Evolutionary conservation across 495 filamentous ascomycete species (phyloP).

Genomic region (Tuber calosporum): DNA sequence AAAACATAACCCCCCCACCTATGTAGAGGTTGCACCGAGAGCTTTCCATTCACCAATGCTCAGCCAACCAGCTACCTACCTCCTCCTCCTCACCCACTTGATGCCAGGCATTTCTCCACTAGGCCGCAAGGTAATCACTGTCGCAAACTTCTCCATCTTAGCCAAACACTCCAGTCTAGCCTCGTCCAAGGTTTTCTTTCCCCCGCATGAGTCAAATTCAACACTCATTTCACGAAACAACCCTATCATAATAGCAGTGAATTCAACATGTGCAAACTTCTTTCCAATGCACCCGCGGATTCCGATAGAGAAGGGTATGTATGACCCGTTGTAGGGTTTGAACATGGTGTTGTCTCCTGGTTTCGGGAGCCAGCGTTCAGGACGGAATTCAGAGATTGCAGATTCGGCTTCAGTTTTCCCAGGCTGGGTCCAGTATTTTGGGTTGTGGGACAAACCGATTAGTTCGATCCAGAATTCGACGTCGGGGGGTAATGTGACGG

Average conservation of each 20-base stretch:
- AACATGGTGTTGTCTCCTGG: neutral
- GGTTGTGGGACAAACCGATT: neutral
- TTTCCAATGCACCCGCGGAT: slow-evolving; percentile 60
- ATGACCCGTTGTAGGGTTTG: neutral
- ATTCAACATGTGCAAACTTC: slow-evolving; percentile 70
- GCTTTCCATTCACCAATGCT: neutral
- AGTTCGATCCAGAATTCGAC: neutral
- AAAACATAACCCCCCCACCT: neutral
- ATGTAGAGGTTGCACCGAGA: neutral
- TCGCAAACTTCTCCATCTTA: neutral
- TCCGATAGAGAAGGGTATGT: slow-evolving; percentile 70
- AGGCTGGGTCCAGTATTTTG: neutral
- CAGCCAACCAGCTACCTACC: neutral
- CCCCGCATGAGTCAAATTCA: slow-evolving; percentile 46
- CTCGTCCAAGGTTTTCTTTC: neutral
- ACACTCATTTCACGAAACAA: slow-evolving; percentile 60
- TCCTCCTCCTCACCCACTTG: neutral
- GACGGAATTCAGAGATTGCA: neutral
- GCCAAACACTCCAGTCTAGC: neutral
- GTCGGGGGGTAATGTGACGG: neutral
- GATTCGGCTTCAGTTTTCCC: neutral
- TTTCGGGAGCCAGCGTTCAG: neutral
- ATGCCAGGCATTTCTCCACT: neutral
- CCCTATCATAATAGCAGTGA: slow-evolving; percentile 58
- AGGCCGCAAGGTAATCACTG: neutral